Evolutionary conservation across 1,284 basidiomycete species (phyloP).

Genomic region (Ustilago trichophora): DNA sequence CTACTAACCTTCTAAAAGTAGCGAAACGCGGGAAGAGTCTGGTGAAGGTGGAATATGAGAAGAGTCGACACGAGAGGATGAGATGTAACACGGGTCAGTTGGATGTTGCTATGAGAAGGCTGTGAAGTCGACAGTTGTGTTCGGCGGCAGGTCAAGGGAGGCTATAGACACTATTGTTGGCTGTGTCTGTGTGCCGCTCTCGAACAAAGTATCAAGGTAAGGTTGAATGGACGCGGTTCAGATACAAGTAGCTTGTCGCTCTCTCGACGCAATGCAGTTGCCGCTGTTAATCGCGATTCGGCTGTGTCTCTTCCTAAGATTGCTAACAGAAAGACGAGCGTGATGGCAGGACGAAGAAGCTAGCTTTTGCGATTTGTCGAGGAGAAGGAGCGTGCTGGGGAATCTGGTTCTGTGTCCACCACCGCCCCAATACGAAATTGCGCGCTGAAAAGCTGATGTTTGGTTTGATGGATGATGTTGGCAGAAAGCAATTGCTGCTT

Average conservation of each 20-base stretch:
- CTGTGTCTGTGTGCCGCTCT: no score
- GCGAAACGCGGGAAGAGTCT: constrained; percentile 32
- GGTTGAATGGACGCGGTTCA: no score
- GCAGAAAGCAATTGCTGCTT: not conserved
- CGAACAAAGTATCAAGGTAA: not conserved
- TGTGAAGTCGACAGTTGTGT: not conserved
- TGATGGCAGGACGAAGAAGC: not conserved
- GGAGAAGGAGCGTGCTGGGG: no score
- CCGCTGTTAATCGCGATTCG: no score
- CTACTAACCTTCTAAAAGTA: constrained; percentile 45
- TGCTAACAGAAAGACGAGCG: not conserved
- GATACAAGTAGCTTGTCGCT: no score
- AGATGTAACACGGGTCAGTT: constrained; percentile 19
- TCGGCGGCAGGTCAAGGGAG: not conserved
- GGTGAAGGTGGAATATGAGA: not conserved
- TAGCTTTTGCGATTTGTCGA: not conserved
- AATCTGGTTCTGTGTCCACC: constrained; percentile 6
- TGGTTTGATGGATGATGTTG: not conserved
- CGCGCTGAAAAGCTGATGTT: not conserved
- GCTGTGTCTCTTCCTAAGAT: no score
- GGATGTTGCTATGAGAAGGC: constrained; percentile 1
- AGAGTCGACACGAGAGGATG: constrained; percentile 1
- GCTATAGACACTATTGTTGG: no score
- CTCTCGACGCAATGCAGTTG: no score
- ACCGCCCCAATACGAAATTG: constrained; percentile 3